Evolutionary conservation across 208 protist genomes (phyloP).

Genomic region (Trichomonas vaginalis): DNA sequence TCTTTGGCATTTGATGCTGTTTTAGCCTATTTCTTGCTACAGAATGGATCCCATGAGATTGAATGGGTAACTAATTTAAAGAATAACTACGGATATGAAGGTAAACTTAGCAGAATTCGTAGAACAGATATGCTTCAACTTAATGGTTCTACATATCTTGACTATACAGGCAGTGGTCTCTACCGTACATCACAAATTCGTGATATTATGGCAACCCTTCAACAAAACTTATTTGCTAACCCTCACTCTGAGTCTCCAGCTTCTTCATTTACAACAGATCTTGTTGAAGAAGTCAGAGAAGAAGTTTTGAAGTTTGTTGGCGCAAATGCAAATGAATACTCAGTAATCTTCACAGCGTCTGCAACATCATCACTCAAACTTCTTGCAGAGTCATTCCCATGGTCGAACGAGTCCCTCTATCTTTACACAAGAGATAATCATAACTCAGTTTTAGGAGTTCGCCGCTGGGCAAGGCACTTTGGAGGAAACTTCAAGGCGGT

Average conservation of each 20-base stretch:
- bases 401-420: not conserved
- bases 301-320: not conserved
- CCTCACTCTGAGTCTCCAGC: not conserved
- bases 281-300: not conserved
- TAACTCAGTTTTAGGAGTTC: conserved; percentile 17
- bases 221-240: not conserved
- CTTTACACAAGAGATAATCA: conserved; percentile 21
- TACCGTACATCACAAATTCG: not conserved
- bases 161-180: not conserved
- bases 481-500: not conserved
- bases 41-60: not conserved
- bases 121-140: not conserved
- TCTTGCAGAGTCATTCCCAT: conserved; percentile 21
- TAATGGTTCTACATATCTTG: not conserved
- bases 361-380: conserved; percentile 18
- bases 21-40: not conserved
- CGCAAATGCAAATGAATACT: not conserved
- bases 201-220: not conserved
- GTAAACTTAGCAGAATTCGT: not conserved
- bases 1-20: not conserved
- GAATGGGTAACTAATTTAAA: not conserved
- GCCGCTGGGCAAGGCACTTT: not conserved
- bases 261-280: not conserved
- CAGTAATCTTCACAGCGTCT: conserved; percentile 18
- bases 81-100: not conserved